phyloP scores from a whole-genome alignment of 768 basidiomycete species.

The Leccinum barrowsii region DNA sequence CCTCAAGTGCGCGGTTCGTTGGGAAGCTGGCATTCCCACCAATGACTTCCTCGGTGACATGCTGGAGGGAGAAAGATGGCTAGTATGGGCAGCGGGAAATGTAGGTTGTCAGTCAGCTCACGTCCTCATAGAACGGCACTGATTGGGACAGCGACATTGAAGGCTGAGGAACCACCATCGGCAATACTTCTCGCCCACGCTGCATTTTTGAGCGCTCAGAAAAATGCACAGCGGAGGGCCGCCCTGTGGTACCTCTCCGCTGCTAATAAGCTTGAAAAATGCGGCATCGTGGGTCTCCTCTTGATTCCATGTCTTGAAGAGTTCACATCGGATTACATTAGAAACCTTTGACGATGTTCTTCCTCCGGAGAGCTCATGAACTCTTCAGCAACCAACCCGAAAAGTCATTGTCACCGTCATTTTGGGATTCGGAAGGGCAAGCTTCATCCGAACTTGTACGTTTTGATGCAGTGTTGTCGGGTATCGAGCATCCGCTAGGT shows the following conservation, averaged over 20 bases:
- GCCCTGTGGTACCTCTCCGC: constrained; percentile 78
- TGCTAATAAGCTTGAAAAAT: constrained; percentile 76
- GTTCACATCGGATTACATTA: constrained; percentile 26
- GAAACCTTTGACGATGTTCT: constrained; percentile 86
- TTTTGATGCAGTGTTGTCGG: constrained; percentile 63
- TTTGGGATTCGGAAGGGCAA: constrained; percentile 70
- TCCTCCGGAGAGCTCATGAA: constrained; percentile 67
- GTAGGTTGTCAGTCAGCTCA: constrained; percentile 42
- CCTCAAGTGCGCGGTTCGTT: constrained; percentile 66
- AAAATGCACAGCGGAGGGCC: constrained; percentile 55
- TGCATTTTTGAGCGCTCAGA: constrained; percentile 62
- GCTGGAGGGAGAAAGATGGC: constrained; percentile 79
- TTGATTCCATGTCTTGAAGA: constrained; percentile 1
- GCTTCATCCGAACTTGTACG: constrained; percentile 37
- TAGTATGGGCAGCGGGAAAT: constrained; percentile 81
- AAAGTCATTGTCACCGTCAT: constrained; percentile 72
- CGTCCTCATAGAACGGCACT: constrained; percentile 16
- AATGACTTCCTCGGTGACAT: constrained; percentile 54
- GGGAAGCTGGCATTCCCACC: constrained; percentile 63
- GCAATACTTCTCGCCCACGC: constrained; percentile 81
- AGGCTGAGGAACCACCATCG: constrained; percentile 81
- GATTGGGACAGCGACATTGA: constrained; percentile 29
- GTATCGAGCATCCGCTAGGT: constrained; percentile 82
- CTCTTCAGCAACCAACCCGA: constrained; percentile 49
- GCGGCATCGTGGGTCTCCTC: constrained; percentile 66